Evolutionary conservation across 495 filamentous ascomycete species (phyloP), one percentile per base, ranked within the genome.

Genomic region (Podospora pseudoanserina): DNA sequence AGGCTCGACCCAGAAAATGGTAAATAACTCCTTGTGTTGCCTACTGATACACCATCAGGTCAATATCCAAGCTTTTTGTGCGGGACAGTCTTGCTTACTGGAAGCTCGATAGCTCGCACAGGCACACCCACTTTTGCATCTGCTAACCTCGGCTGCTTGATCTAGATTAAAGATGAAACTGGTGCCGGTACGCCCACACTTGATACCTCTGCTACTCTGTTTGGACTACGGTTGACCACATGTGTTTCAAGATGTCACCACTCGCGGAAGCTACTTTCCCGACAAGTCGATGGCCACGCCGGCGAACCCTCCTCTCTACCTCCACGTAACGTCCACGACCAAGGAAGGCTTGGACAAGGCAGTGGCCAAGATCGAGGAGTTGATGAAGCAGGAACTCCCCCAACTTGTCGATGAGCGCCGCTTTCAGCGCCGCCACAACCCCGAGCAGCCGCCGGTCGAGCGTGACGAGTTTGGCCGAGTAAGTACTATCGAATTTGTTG

Each of bases 141-240:
- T 96, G 94, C 95, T 99, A 90, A 99, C 95, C 88, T 90, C 86
- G 79, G 80, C 82, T 90, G 86, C 91, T 87, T 95, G 91, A 91
- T 92, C 78, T 97, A 99, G 95, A 99, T 99, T 73, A 96, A 97
- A 91, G 94, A 98, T 84, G 91, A 97, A 76, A 97, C 95, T 90
- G 95, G 95, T 89, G 94, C 95, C 85, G 95, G 95, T 99, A 99
- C 89, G 95, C 90, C 86, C 83, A 80, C 86, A 32, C 74, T 79
- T 70, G 32, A 69, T 63, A 74, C 72, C 71, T 77, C 55, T 62
- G 75, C 78, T 77, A 79, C 77, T 78, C 79, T 79, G 78, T 79
- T 68, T 77, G 83, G 79, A 80, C 80, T 67, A 82, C 82, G 80
- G 86, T 86, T 85, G 76, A 82, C 79, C 63, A 79, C 86, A 83